Base-by-base conservation (phyloP, 1,284 basidiomycete species). In the Cutaneotrichosporon dermatis region DNA sequence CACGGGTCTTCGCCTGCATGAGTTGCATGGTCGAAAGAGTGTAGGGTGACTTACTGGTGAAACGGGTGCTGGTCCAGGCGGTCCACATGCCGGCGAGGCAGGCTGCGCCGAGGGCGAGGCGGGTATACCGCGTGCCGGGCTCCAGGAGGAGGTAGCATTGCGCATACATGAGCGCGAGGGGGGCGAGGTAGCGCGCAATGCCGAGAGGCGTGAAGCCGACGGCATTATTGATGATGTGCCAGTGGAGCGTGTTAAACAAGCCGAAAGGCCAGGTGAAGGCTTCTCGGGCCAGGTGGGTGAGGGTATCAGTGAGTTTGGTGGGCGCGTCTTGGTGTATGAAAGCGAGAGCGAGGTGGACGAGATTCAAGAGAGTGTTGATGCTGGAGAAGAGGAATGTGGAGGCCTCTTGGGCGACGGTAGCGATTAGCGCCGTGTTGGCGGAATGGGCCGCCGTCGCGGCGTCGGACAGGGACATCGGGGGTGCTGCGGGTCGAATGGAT, bases 111-210 rank as follows among this genome's bases (percentile, higher is more conserved):
- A 71, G 15, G 0, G 68, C 66, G 12, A 67, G 46, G 15, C 74
- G 63, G 2, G 71, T 71, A 10, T 57, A 50, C 6, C 62, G 48
- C 11, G 71, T 73, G 7, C 59, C 55, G 4, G 63, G 49, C 9
- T 54, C 60, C 40, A 71, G 58, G 9, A 73, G 61, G 13, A 74
- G 56, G 25, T 65, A 63, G 6, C 66, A 61, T 50, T 72, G 64
- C 4, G 65, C 15, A 34, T 59, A 59, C 33, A 59, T 12, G 25
- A 52, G n/a, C 15, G 10, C 44, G 16, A 46, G 3, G 9, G 56
- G 56, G 16, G 51, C 50, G 25, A 57, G 51, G 37, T 46, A 52
- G 16, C 37, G 42, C 4, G 43, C 43, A 4, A 40, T 15, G 11
- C 16, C 4, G 35, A 39, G 33, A 2, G 52, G 52, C 3, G 52